These are phyloP conservation scores for Phtheirospermum japonicum DNA, from an alignment of 257 asterid species.

Conservation along the genomic window DNA sequence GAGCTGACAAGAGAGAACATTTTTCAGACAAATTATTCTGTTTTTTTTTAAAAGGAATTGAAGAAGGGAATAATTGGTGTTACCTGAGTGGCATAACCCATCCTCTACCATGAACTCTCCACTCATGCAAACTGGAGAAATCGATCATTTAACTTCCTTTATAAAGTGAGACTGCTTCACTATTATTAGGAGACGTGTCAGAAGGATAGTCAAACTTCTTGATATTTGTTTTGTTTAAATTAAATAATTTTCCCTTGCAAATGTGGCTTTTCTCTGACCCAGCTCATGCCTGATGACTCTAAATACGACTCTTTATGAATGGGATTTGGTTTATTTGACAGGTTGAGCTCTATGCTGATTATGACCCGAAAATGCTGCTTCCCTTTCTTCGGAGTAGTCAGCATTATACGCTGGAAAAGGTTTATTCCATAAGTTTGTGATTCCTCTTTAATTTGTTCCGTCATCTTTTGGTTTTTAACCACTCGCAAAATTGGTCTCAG, in stretches of 20 bases:
- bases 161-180: conserved; percentile 13
- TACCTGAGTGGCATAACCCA: conserved; percentile 16
- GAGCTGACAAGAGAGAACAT: conserved; percentile 8
- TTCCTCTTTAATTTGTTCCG: conserved; percentile 8
- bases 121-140: conserved; percentile 4
- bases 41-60: neutral
- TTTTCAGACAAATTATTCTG: neutral
- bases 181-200: neutral
- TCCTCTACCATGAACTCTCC: conserved; percentile 2
- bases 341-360: conserved; percentile 97
- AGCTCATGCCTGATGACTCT: neutral
- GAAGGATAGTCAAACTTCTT: conserved; percentile 11
- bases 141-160: neutral
- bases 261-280: neutral
- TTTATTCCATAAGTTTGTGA: conserved; percentile 28
- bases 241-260: conserved; percentile 13
- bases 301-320: conserved; percentile 8
- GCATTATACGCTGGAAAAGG: conserved; percentile 98
- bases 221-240: conserved; percentile 14
- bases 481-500: conserved; percentile 40
- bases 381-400: conserved; percentile 96
- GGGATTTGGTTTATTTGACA: conserved; percentile 30
- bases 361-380: conserved; percentile 84
- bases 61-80: conserved; percentile 4
- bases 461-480: conserved; percentile 25